Percentiles rank a stretch among this genome's conserved stretches.
phyloP scores from a whole-genome alignment of 2,329 filamentous ascomycete species.

The Aureobasidium sp. region DNA sequence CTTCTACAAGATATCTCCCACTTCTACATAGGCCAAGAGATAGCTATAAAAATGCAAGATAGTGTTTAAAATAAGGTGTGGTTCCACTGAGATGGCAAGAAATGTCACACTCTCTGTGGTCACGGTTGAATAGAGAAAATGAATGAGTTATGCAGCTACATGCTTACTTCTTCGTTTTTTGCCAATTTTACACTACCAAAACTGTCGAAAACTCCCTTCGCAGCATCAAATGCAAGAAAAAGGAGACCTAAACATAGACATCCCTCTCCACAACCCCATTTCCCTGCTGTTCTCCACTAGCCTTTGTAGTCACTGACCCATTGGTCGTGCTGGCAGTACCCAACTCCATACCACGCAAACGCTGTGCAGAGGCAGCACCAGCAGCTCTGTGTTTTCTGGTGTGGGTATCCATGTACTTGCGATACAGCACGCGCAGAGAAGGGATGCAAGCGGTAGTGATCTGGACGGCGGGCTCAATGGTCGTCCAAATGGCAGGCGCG shows the following conservation, averaged over 20 bases:
- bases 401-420: not conserved
- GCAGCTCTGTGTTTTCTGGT: not conserved
- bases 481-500: slow-evolving; percentile 19
- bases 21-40: too few species aligned
- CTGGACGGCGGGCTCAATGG: slow-evolving; percentile 19
- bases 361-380: not conserved
- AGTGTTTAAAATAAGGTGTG: too few species aligned
- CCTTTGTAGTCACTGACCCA: not conserved
- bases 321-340: not conserved
- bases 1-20: too few species aligned
- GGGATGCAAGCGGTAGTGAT: slow-evolving; percentile 19
- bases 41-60: too few species aligned
- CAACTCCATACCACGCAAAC: not conserved
- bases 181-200: too few species aligned
- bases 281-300: not conserved
- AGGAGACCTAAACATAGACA: not conserved
- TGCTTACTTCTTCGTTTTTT: too few species aligned
- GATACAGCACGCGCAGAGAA: not conserved
- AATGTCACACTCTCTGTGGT: too few species aligned
- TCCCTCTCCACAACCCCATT: not conserved
- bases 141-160: too few species aligned
- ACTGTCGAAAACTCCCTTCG: too few species aligned
- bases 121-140: too few species aligned
- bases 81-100: too few species aligned
- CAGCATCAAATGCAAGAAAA: too few species aligned